Percentiles rank a stretch among this genome's conserved stretches.
phyloP scores from a whole-genome alignment of 1,139 yeast genomes.

The Blastobotrys arbuscula region DNA sequence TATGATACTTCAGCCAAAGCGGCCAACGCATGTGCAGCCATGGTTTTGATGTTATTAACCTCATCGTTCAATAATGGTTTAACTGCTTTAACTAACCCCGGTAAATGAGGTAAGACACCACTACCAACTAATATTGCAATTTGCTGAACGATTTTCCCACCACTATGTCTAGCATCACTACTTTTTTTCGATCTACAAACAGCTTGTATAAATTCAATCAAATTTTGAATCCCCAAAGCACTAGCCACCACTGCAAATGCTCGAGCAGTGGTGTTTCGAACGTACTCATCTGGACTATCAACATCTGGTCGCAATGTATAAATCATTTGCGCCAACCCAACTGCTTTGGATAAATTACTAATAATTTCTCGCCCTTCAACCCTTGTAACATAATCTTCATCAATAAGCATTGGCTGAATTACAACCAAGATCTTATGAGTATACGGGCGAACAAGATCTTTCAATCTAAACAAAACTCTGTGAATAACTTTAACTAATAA shows the following conservation, averaged over 20 bases:
- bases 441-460: slow-evolving; percentile 62
- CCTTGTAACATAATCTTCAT: slow-evolving; percentile 69
- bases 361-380: slow-evolving; percentile 77
- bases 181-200: slow-evolving; percentile 73
- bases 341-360: slow-evolving; percentile 68
- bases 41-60: slow-evolving; percentile 54
- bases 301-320: slow-evolving; percentile 75
- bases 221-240: slow-evolving; percentile 64
- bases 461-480: slow-evolving; percentile 60
- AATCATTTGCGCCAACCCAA: slow-evolving; percentile 76
- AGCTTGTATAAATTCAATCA: slow-evolving; percentile 78
- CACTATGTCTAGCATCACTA: slow-evolving; percentile 88
- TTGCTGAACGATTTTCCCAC: slow-evolving; percentile 72
- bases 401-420: slow-evolving; percentile 72
- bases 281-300: slow-evolving; percentile 76
- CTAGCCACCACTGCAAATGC: slow-evolving; percentile 82
- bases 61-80: slow-evolving; percentile 64
- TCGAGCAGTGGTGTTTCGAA: slow-evolving; percentile 70
- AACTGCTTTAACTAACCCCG: slow-evolving; percentile 58
- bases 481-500: slow-evolving; percentile 70
- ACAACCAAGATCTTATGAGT: slow-evolving; percentile 70
- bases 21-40: slow-evolving; percentile 67
- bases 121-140: slow-evolving; percentile 65
- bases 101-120: slow-evolving; percentile 70
- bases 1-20: slow-evolving; percentile 78